Conservation (phyloP, 495 filamentous ascomycete species). For the Aspergillus panamensis region DNA sequence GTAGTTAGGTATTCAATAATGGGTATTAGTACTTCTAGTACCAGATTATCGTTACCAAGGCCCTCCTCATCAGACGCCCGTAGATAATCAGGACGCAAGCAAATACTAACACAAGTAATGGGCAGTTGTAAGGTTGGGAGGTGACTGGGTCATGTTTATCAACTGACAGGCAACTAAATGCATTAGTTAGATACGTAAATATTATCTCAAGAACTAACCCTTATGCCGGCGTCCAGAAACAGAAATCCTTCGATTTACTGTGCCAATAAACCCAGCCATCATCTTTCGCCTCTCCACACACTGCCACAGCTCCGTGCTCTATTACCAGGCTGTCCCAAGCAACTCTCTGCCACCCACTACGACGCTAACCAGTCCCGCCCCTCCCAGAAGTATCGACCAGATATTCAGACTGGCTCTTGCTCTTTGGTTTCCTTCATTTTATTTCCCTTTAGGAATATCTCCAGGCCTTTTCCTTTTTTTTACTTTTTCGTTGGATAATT, state of each 20-base stretch:
- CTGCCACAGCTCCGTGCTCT: slow-evolving; percentile 24
- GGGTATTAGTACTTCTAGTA: too few species aligned
- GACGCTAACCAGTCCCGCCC: slow-evolving; percentile 16
- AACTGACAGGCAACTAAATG: slow-evolving; percentile 15
- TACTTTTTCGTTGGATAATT: background rate
- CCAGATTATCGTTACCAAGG: background rate
- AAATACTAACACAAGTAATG: background rate
- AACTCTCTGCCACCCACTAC: background rate
- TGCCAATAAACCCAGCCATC: slow-evolving; percentile 21
- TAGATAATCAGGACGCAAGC: background rate
- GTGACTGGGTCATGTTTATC: background rate
- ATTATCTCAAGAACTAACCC: slow-evolving; percentile 16
- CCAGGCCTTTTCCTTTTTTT: slow-evolving; percentile 11
- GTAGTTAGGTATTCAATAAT: too few species aligned
- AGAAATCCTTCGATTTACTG: slow-evolving; percentile 22
- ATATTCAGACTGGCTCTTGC: slow-evolving; percentile 20
- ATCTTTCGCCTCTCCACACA: slow-evolving; percentile 23
- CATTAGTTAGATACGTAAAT: slow-evolving; percentile 7
- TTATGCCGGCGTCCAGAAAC: slow-evolving; percentile 27
- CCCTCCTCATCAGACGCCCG: background rate
- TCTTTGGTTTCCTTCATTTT: slow-evolving; percentile 16
- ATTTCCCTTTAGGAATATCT: slow-evolving; percentile 8
- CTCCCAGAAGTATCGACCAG: slow-evolving; percentile 16
- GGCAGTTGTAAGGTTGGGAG: background rate
- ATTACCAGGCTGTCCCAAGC: slow-evolving; percentile 10